phyloP scores from a whole-genome alignment of 306 rosid species.

The Pterocarpus macrocarpus region DNA sequence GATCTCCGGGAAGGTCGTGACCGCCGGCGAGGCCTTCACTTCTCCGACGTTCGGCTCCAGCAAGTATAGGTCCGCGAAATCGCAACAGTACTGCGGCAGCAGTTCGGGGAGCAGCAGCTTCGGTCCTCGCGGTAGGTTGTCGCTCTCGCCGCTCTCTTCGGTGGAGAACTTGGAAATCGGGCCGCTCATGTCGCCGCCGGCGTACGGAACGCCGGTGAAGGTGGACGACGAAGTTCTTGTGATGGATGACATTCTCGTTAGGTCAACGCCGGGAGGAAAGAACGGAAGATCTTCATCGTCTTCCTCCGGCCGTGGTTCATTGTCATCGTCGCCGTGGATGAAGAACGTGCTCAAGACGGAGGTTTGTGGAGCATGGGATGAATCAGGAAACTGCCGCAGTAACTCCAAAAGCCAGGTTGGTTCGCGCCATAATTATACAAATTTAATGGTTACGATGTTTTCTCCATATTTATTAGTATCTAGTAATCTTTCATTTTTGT shows the following conservation, averaged over 20 bases:
- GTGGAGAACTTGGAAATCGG: conserved; percentile 68
- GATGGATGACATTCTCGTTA: conserved; percentile 74
- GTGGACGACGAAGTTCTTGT: conserved; percentile 75
- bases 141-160: conserved; percentile 62
- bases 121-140: conserved; percentile 52
- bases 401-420: conserved; percentile 68
- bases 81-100: conserved; percentile 22
- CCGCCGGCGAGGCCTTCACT: conserved; percentile 45
- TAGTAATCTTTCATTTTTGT: no score
- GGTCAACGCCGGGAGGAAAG: conserved; percentile 46
- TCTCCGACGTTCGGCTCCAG: conserved; percentile 47
- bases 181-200: conserved; percentile 48
- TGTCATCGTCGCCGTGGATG: conserved; percentile 45
- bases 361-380: conserved; percentile 52
- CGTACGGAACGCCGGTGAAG: conserved; percentile 63
- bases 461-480: no score
- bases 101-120: conserved; percentile 55
- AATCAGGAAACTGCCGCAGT: conserved; percentile 52
- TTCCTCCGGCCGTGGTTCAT: conserved; percentile 39
- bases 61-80: conserved; percentile 43
- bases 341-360: conserved; percentile 55
- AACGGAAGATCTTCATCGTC: conserved; percentile 54
- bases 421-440: conserved; percentile 40
- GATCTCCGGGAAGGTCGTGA: conserved; percentile 33
- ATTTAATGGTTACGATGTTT: not conserved